Base-by-base conservation (phyloP, 2,329 filamentous ascomycete species). In the Pleoardoris graminearum region DNA sequence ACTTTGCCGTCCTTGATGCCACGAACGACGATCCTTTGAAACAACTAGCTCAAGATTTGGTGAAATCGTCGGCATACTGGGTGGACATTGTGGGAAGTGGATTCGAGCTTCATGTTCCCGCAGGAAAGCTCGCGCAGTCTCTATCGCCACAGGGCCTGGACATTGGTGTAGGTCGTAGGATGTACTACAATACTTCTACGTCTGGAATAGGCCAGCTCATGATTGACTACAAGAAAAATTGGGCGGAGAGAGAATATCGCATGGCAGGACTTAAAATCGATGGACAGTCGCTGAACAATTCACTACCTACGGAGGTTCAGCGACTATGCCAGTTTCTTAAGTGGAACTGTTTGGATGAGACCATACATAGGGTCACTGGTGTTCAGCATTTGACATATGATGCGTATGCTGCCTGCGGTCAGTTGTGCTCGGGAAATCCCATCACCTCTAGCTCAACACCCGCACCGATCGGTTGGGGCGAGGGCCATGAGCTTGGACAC, bases 211-310 rank as follows among this genome's bases (percentile, higher is more conserved):
- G 41, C 5, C 27, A 44, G 21, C 27, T 44, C 10, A 44, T 44
- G 27, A 44, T 44, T 12, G 41, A 44, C 41, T 44, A 44, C n/a
- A 44, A 44, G 27, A 44, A 19, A 11, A 32, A 29, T n/a, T 44
- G 41, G 41, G 41, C 41, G 11, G 41, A 44, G 16, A 19, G 41
- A n/a, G 41, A 44, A 17, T 44, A 44, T 44, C 41, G 41, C 7
- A 44, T 44, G 41, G 41, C 41, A 32, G 41, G 41, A 17, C 29
- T 44, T 10, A 44, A 44, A 7, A 44, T 44, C 17, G 27, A 44
- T 23, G 27, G 41, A 2, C 27, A 33, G 27, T 19, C 41, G 6
- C 19, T 44, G 16, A 32, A 3, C 5, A 44, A 11, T 4, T 44
- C 41, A 14, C 41, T 44, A 11, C 41, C 27, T n/a, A 16, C 22